These are phyloP conservation scores for Rubia yunnanensis DNA, from an alignment of 257 asterid species.

Conservation along the genomic window DNA sequence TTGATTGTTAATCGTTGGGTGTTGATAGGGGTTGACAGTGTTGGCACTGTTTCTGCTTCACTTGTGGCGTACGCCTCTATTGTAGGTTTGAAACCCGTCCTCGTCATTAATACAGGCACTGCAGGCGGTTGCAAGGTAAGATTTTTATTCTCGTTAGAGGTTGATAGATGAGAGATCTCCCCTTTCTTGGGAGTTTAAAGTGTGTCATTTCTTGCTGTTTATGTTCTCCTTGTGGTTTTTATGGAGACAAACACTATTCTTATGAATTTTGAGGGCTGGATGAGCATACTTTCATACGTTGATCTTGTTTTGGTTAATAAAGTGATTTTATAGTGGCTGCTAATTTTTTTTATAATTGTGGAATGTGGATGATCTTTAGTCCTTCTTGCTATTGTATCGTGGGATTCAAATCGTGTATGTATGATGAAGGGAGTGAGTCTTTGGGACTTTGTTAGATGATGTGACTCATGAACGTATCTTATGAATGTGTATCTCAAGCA, in stretches of 20 bases:
- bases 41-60: constrained; percentile 84
- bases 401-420: neutral
- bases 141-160: neutral
- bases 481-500: constrained; percentile 45
- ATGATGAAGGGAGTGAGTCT: too few relatives aligned
- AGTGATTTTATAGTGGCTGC: neutral
- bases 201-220: neutral
- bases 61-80: constrained; percentile 83
- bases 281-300: too few relatives aligned
- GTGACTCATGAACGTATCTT: constrained; percentile 8
- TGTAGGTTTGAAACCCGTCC: constrained; percentile 81
- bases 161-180: neutral
- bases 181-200: neutral
- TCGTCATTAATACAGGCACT: constrained; percentile 95
- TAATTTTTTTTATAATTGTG: too few relatives aligned
- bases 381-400: neutral
- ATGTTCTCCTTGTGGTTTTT: neutral
- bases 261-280: neutral
- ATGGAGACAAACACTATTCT: too few relatives aligned
- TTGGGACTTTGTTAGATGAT: neutral
- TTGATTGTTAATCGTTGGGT: too few relatives aligned
- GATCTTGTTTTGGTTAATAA: too few relatives aligned
- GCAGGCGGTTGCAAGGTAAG: constrained; percentile 72
- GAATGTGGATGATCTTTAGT: neutral
- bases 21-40: constrained; percentile 71